Conservation (phyloP, 345 rosid genomes). For the Barbarea vulgaris region DNA sequence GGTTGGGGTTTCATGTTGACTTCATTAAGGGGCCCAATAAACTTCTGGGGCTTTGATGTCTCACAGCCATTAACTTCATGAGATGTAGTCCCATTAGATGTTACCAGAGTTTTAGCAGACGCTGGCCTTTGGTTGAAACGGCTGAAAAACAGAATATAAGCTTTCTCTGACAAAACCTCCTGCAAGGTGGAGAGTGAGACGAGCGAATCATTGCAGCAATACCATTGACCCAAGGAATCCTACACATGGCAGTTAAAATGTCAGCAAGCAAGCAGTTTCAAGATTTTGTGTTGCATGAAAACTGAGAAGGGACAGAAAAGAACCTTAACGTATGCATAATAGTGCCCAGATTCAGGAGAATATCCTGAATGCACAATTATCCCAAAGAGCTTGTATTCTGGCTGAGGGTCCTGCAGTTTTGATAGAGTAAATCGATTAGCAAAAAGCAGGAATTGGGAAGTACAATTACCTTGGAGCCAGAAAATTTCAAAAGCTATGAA, state of each 20-base stretch:
- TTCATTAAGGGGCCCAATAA: slow-evolving; percentile 46
- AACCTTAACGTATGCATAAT: slow-evolving; percentile 96
- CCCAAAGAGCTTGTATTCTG: slow-evolving; percentile 92
- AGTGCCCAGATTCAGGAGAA: slow-evolving; percentile 95
- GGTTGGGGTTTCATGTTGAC: slow-evolving; percentile 39
- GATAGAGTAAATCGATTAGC: not conserved
- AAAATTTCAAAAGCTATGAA: not conserved
- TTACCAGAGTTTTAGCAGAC: slow-evolving; percentile 41
- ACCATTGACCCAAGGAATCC: slow-evolving; percentile 94
- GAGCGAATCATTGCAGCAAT: slow-evolving; percentile 84
- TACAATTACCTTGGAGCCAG: not conserved
- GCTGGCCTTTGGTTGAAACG: slow-evolving; percentile 71
- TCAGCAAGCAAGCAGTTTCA: slow-evolving; percentile 23
- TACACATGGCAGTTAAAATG: slow-evolving; percentile 39
- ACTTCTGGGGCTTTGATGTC: slow-evolving; percentile 46
- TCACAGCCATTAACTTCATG: slow-evolving; percentile 55
- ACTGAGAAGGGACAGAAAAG: slow-evolving; percentile 14
- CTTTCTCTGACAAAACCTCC: slow-evolving; percentile 93
- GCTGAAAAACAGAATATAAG: slow-evolving; percentile 86
- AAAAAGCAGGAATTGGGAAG: not conserved
- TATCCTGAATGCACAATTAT: slow-evolving; percentile 92
- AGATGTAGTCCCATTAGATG: slow-evolving; percentile 63
- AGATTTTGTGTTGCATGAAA: slow-evolving; percentile 5
- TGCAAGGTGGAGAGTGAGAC: slow-evolving; percentile 77
- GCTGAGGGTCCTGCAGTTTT: slow-evolving; percentile 72